These are phyloP conservation scores for Eucalyptus virginea DNA, from an alignment of 345 rosid genomes.

Conservation along the genomic window DNA sequence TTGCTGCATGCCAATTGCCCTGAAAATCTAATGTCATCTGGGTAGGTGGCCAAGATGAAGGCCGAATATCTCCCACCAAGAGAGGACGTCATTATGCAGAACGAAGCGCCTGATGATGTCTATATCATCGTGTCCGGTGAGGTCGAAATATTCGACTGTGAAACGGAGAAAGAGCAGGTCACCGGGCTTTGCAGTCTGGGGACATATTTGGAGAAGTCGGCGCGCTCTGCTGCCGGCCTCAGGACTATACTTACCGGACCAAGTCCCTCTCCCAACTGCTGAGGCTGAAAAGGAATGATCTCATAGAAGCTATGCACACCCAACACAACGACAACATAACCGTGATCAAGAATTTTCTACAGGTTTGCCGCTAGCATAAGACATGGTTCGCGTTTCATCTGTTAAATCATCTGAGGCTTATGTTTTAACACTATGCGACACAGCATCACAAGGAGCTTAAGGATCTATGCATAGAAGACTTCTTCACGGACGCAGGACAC, in stretches of 20 bases:
- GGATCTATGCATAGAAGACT: slow-evolving; percentile 40
- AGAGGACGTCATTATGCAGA: slow-evolving; percentile 83
- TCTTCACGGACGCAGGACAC: slow-evolving; percentile 18
- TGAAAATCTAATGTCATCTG: background rate
- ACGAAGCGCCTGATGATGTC: slow-evolving; percentile 79
- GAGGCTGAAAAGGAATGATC: slow-evolving; percentile 47
- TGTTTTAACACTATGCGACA: background rate
- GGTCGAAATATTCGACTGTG: slow-evolving; percentile 53
- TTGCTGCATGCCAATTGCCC: background rate
- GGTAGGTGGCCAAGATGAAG: slow-evolving; percentile 68
- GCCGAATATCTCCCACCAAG: slow-evolving; percentile 92
- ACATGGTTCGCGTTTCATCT: background rate
- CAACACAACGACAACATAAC: slow-evolving; percentile 56
- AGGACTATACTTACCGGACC: slow-evolving; percentile 59
- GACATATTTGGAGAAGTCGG: slow-evolving; percentile 92
- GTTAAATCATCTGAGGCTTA: background rate
- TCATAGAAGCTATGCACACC: slow-evolving; percentile 58
- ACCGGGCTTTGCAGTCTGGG: slow-evolving; percentile 42
- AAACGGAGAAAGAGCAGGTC: slow-evolving; percentile 40
- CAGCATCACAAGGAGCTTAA: slow-evolving; percentile 55
- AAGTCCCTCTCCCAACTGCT: slow-evolving; percentile 74
- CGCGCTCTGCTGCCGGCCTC: slow-evolving; percentile 66
- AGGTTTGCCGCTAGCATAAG: slow-evolving; percentile 10
- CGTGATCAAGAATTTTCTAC: slow-evolving; percentile 68
- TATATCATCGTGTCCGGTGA: slow-evolving; percentile 82